Evolutionary conservation across 2,329 filamentous ascomycete genomes (phyloP), one percentile per base, ranked within the genome.

Genomic region (Rhynchosporium agropyri): DNA sequence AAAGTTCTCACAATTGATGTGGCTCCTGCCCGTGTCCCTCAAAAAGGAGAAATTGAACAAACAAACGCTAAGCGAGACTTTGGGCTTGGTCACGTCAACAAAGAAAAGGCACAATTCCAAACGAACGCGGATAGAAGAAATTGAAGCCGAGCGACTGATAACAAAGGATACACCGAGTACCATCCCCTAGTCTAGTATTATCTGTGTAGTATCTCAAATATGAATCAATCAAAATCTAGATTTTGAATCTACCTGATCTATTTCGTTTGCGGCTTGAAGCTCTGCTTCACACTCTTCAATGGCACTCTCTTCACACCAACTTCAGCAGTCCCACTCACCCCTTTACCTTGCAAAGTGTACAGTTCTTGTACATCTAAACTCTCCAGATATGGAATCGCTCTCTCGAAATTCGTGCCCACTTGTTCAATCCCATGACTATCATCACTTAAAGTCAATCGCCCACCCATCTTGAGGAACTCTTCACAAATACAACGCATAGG

Each of bases 361-460:
- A 95, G 78, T 63, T 86, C 80, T 38, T 77, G 73, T 31, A 94
- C 85, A 4, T 87, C 88, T 12, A 91, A 77, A 63, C 79, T 81
- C 67, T 86, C 82, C 61, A 96, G 78, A 74, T 90, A 97, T 0
- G 84, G 80, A 63, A 96, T 77, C 4, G 90, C 86, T 46, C 84
- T 84, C 51, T 75, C 73, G 78, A 95, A 98, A 74, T 96, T 94
- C 57, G 91, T 88, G n/a, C 88, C 92, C 4, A 99, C 83, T 74
- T 99, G 94, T 2, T 84, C 89, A 63, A 92, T 84, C 45, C 91
- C 91, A 78, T 99, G 95, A 75, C 92, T 97, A 77, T 99, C 95
- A 75, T 99, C 95, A 6, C 91, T 97, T 70, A 99, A 83, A 59
- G 92, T 96, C 76, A 98, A 96, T 64, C 84, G 85, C 29, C 95